phyloP scores from a whole-genome alignment of 805 yeast species.

The Wickerhamiella kurtzmanii region DNA sequence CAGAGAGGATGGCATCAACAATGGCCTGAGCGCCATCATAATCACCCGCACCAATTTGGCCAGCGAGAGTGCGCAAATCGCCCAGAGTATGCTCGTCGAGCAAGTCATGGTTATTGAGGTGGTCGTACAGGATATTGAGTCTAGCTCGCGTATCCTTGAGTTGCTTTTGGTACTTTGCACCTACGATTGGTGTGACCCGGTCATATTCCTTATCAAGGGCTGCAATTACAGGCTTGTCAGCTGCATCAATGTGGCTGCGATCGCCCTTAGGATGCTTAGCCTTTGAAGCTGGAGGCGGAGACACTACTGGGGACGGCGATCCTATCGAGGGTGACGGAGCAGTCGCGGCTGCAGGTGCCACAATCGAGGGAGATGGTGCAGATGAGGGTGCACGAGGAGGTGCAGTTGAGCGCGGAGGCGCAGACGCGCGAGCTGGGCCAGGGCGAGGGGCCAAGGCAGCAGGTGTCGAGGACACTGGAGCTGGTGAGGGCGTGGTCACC shows the following conservation, averaged over 20 bases:
- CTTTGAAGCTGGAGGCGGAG: slow-evolving; percentile 18
- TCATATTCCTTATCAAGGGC: slow-evolving; percentile 42
- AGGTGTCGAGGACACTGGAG: slow-evolving; percentile 12
- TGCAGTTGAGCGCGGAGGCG: slow-evolving; percentile 14
- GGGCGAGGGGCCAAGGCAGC: slow-evolving; percentile 11
- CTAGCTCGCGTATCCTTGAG: slow-evolving; percentile 73
- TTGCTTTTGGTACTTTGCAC: slow-evolving; percentile 61
- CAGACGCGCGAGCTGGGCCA: slow-evolving; percentile 21
- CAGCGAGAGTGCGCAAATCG: slow-evolving; percentile 39
- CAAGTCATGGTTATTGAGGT: slow-evolving; percentile 58
- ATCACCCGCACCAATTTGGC: slow-evolving; percentile 39
- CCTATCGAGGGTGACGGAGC: slow-evolving; percentile 18
- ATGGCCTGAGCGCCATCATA: slow-evolving; percentile 42
- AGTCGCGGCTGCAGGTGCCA: slow-evolving; percentile 19
- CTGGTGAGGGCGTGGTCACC: slow-evolving; percentile 14
- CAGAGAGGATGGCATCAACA: slow-evolving; percentile 44
- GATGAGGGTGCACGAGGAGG: slow-evolving; percentile 5
- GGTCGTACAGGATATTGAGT: slow-evolving; percentile 59
- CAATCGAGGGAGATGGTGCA: slow-evolving; percentile 21
- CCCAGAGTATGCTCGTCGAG: slow-evolving; percentile 43
- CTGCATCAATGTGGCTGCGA: slow-evolving; percentile 50
- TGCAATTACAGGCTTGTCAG: slow-evolving; percentile 44
- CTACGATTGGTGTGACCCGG: slow-evolving; percentile 57
- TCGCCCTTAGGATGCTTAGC: slow-evolving; percentile 45
- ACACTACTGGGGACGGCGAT: slow-evolving; percentile 19